phyloP scores from a whole-genome alignment of 495 filamentous ascomycete genomes.

The Xylaria sp. region DNA sequence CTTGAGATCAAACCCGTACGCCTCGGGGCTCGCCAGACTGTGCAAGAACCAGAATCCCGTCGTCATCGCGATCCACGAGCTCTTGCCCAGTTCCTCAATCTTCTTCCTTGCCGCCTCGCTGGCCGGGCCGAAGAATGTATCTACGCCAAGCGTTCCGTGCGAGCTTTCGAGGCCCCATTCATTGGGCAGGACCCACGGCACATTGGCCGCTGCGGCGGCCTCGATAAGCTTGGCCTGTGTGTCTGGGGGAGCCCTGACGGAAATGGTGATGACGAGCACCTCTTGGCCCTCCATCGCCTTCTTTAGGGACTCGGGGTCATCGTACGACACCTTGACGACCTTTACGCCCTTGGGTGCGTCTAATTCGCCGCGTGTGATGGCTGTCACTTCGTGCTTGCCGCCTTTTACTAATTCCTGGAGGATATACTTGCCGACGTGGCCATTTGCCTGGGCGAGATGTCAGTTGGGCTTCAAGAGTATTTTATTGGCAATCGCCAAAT shows the following conservation, averaged over 20 bases:
- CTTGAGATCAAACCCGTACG: conserved; percentile 43
- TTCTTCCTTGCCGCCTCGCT: conserved; percentile 17
- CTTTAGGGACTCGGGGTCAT: conserved; percentile 46
- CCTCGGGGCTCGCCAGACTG: conserved; percentile 35
- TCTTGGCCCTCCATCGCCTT: conserved; percentile 57
- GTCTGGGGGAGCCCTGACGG: conserved; percentile 30
- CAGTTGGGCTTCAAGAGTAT: conserved; percentile 6
- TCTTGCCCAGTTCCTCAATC: conserved; percentile 54
- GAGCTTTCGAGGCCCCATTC: conserved; percentile 55
- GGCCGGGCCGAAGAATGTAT: conserved; percentile 22
- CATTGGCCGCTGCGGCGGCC: conserved; percentile 65
- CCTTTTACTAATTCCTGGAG: conserved; percentile 55
- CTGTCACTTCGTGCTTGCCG: conserved; percentile 63
- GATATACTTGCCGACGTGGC: conserved; percentile 63
- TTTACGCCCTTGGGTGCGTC: conserved; percentile 49
- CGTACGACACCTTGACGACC: conserved; percentile 54
- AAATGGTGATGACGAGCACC: conserved; percentile 64
- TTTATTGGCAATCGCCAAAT: not conserved
- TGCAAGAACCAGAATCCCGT: conserved; percentile 55
- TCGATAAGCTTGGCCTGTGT: conserved; percentile 52
- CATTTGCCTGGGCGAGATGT: conserved; percentile 57
- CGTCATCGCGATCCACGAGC: conserved; percentile 57
- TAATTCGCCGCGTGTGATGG: conserved; percentile 54
- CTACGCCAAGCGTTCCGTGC: conserved; percentile 30
- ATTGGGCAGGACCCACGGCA: conserved; percentile 67